A percentile compares a stretch with the other conserved stretches of the same genome.
phyloP scores from a whole-genome alignment of 2,329 filamentous ascomycete species.

The Periconia sp. region DNA sequence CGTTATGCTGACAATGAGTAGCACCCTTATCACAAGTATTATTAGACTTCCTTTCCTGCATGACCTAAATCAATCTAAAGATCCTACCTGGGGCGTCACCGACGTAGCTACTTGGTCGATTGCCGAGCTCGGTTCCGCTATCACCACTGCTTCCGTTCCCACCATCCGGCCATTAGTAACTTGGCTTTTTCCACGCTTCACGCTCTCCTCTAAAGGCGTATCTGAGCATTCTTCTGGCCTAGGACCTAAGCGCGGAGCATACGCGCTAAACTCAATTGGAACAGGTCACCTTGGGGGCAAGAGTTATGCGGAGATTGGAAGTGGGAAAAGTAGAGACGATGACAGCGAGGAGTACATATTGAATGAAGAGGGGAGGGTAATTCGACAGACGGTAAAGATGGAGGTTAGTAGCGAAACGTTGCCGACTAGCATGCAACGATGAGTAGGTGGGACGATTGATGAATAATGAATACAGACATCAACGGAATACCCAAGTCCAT shows the following conservation, averaged over 20 bases:
- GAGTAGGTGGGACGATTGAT: too few species aligned
- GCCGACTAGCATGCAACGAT: too few species aligned
- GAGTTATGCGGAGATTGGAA: neutral
- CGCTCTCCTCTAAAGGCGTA: neutral
- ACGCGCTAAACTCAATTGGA: too few species aligned
- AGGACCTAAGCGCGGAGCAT: neutral
- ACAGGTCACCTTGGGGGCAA: neutral
- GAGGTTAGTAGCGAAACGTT: constrained; percentile 5
- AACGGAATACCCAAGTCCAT: too few species aligned
- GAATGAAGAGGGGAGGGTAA: constrained; percentile 3
- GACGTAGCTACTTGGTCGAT: constrained; percentile 6
- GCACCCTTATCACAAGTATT: constrained; percentile 7
- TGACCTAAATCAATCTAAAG: neutral
- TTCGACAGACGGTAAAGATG: neutral
- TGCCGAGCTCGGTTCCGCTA: constrained; percentile 4
- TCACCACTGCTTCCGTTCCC: constrained; percentile 5
- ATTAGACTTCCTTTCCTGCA: constrained; percentile 4
- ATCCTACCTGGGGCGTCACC: constrained; percentile 1
- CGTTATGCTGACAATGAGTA: neutral
- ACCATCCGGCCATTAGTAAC: constrained; percentile 1
- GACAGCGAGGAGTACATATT: constrained; percentile 5
- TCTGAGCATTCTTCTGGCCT: neutral
- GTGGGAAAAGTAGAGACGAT: neutral
- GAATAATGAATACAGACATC: too few species aligned
- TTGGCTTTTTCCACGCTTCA: constrained; percentile 1